These are phyloP conservation scores for Bretschneidera sinensis DNA, from an alignment of 345 rosid genomes.

Conservation along the genomic window DNA sequence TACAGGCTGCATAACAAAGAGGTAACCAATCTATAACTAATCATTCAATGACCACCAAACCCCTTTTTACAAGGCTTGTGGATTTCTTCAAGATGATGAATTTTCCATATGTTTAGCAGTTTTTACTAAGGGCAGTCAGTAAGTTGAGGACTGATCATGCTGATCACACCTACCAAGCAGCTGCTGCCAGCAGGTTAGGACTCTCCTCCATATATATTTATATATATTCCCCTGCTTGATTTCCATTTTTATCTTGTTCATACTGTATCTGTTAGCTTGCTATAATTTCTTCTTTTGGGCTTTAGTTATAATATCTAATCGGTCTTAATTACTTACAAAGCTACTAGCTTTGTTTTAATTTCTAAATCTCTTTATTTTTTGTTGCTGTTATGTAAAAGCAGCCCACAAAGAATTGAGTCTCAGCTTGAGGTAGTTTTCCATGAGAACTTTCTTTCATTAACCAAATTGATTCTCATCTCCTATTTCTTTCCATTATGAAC, in stretches of 20 bases:
- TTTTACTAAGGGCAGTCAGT: slow-evolving; percentile 26
- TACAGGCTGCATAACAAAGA: slow-evolving; percentile 27
- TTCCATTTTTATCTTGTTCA: background rate
- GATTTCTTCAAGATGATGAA: background rate
- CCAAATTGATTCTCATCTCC: background rate
- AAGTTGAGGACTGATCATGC: slow-evolving; percentile 24
- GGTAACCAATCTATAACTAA: slow-evolving; percentile 16
- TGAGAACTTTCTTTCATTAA: background rate
- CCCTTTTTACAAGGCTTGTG: background rate
- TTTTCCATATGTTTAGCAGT: slow-evolving; percentile 15
- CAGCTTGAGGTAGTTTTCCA: slow-evolving; percentile 26
- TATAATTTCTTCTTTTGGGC: too few relatives aligned
- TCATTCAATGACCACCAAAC: too few relatives aligned
- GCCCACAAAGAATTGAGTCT: slow-evolving; percentile 12
- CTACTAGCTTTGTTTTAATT: background rate
- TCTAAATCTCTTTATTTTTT: background rate
- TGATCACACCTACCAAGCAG: slow-evolving; percentile 11
- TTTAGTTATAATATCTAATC: background rate
- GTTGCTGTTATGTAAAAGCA: slow-evolving; percentile 1
- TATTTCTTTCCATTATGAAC: background rate
- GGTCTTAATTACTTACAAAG: too few relatives aligned
- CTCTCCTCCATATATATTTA: too few relatives aligned
- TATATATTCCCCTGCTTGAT: background rate
- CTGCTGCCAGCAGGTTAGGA: slow-evolving; percentile 20
- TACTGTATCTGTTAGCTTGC: too few relatives aligned